Conservation (phyloP, 352 stramenopile genomes). For the Phytophthora gonapodyides region DNA sequence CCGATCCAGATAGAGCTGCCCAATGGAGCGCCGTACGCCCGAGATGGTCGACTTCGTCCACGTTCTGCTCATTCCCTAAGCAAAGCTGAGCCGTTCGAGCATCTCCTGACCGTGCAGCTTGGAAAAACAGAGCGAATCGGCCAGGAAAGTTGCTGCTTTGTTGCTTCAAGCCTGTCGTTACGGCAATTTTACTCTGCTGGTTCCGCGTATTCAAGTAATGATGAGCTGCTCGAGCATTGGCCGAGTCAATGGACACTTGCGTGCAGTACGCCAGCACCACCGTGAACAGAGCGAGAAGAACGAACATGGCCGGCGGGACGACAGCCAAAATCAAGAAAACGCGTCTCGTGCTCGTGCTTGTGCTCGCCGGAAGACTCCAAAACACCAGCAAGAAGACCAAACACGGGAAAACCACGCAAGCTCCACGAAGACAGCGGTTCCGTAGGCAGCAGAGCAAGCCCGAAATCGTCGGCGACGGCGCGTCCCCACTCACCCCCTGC, state of each 20-base stretch:
- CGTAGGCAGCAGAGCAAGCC: conserved; percentile 65
- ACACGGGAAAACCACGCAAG: conserved; percentile 62
- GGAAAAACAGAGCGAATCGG: conserved; percentile 66
- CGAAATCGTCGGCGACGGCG: conserved; percentile 47
- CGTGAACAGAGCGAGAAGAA: conserved; percentile 38
- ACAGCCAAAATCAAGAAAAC: conserved; percentile 52
- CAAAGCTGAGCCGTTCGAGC: conserved; percentile 58
- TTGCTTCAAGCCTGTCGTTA: conserved; percentile 43
- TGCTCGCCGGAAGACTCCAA: conserved; percentile 36
- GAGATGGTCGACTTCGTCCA: conserved; percentile 69
- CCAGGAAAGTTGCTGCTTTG: conserved; percentile 42
- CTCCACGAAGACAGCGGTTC: conserved; percentile 58
- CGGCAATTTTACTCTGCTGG: conserved; percentile 59
- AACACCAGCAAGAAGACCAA: conserved; percentile 59
- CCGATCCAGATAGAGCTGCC: conserved; percentile 55
- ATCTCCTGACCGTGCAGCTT: conserved; percentile 54
- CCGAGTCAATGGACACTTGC: conserved; percentile 52
- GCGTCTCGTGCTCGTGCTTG: conserved; percentile 29
- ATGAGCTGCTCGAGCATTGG: conserved; percentile 69
- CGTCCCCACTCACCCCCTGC: conserved; percentile 26
- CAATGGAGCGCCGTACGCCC: conserved; percentile 72
- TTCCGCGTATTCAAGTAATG: conserved; percentile 45
- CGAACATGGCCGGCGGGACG: conserved; percentile 48
- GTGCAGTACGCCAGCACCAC: conserved; percentile 54
- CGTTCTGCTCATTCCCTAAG: conserved; percentile 57